These are phyloP conservation scores for Biscogniauxia mediterranea DNA, from an alignment of 2,329 filamentous ascomycete species.

Conservation along the genomic window DNA sequence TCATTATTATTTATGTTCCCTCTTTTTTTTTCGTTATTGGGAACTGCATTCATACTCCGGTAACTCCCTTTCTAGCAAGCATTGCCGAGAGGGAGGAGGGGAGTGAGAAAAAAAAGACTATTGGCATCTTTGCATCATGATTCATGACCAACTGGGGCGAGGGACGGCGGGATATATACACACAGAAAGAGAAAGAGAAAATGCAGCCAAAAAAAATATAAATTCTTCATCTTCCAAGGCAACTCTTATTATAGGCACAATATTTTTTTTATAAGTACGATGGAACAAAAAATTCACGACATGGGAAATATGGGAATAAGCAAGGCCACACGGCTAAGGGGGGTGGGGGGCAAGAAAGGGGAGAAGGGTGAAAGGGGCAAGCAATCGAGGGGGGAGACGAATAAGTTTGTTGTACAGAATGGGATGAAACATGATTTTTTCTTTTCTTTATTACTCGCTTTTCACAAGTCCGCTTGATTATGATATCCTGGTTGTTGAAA, in stretches of 20 bases:
- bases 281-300: neutral
- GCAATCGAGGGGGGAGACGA: neutral
- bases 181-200: neutral
- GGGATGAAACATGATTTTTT: slow-evolving; percentile 1
- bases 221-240: neutral
- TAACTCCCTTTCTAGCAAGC: no score
- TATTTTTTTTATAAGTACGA: slow-evolving; percentile 1
- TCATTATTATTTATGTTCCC: no score
- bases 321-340: slow-evolving; percentile 17
- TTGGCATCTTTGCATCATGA: neutral
- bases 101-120: neutral
- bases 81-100: no score
- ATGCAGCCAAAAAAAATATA: neutral
- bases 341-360: neutral
- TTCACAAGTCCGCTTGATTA: no score
- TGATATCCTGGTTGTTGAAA: no score
- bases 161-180: neutral
- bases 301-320: neutral
- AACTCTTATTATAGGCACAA: neutral
- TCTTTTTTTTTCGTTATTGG: no score
- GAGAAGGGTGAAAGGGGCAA: neutral
- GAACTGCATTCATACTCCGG: no score
- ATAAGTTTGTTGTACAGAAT: neutral
- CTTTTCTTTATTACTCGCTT: neutral
- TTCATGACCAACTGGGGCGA: neutral